These are phyloP conservation scores for Orobanche coerulescens DNA, from an alignment of 257 asterid genomes.

Conservation along the genomic window DNA sequence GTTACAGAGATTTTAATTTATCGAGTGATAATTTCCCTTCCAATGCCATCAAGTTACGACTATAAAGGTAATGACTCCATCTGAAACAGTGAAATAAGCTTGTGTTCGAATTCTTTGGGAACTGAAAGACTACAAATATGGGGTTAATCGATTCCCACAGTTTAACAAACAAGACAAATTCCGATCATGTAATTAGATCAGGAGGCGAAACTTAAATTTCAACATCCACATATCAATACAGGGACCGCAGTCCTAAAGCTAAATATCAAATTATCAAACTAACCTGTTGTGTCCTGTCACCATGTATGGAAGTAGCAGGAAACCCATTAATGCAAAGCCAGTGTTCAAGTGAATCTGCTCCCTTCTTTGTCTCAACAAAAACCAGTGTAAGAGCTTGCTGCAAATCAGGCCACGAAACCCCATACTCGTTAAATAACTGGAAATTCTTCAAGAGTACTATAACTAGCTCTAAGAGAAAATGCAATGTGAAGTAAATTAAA, in stretches of 20 bases:
- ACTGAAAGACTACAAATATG: neutral
- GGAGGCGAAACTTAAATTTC: slow-evolving; percentile 1
- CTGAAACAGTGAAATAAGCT: neutral
- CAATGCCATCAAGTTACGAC: no score
- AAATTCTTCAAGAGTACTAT: neutral
- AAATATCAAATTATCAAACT: slow-evolving; percentile 9
- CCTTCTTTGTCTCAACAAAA: slow-evolving; percentile 93
- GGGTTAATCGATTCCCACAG: neutral
- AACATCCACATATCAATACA: slow-evolving; percentile 8
- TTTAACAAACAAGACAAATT: neutral
- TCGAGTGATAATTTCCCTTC: no score
- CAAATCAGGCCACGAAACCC: slow-evolving; percentile 23
- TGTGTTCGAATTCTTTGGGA: neutral
- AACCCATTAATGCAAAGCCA: slow-evolving; percentile 82
- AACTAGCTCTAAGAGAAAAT: neutral
- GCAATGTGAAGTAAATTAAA: neutral
- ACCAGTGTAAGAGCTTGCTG: slow-evolving; percentile 88
- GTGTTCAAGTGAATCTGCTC: slow-evolving; percentile 91
- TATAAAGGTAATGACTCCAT: no score
- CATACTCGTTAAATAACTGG: slow-evolving; percentile 10
- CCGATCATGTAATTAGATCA: neutral
- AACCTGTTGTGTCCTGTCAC: slow-evolving; percentile 95
- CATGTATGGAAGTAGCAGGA: slow-evolving; percentile 89
- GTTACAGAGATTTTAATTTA: no score
- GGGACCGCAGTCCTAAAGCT: neutral